phyloP scores from a whole-genome alignment of 2,329 filamentous ascomycete species.

The Aspergillus carbonarius region DNA sequence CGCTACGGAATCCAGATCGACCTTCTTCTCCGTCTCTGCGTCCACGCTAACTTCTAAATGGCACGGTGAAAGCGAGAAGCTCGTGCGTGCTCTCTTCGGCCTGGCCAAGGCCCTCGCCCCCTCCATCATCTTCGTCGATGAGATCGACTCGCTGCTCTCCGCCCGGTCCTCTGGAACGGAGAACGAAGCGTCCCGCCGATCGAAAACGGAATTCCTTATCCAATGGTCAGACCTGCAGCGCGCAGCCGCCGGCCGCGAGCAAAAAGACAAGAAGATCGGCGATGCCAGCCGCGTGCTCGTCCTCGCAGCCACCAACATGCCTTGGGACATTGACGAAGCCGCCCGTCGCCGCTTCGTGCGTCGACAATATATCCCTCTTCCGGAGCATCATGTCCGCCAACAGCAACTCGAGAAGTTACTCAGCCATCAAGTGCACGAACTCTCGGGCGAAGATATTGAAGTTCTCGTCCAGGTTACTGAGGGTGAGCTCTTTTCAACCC shows the following conservation, averaged over 20 bases:
- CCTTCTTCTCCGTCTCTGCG: constrained; percentile 96
- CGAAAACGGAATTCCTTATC: constrained; percentile 97
- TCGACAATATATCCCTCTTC: constrained; percentile 92
- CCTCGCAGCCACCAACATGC: constrained; percentile 90
- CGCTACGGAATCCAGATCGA: constrained; percentile 89
- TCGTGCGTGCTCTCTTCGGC: constrained; percentile 86
- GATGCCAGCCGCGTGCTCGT: constrained; percentile 89
- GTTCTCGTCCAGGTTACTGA: constrained; percentile 77
- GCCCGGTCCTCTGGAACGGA: constrained; percentile 75
- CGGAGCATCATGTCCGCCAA: constrained; percentile 77
- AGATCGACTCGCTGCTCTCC: constrained; percentile 92
- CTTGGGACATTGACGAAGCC: constrained; percentile 97
- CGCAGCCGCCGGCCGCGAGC: constrained; percentile 82
- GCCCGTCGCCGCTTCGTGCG: constrained; percentile 86
- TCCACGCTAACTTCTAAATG: constrained; percentile 95
- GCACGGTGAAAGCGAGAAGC: constrained; percentile 92
- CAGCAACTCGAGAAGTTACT: constrained; percentile 77
- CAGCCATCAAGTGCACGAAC: constrained; percentile 80
- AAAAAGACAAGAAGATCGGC: constrained; percentile 59
- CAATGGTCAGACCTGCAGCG: constrained; percentile 95
- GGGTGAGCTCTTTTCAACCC: constrained; percentile 52
- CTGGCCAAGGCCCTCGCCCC: constrained; percentile 87
- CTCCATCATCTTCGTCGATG: constrained; percentile 97
- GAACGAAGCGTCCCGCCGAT: constrained; percentile 87
- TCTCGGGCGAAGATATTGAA: constrained; percentile 70